A percentile compares a stretch with the other conserved stretches of the same genome.
phyloP scores from a whole-genome alignment of 1,139 yeast species.

The Scheffersomyces titani region DNA sequence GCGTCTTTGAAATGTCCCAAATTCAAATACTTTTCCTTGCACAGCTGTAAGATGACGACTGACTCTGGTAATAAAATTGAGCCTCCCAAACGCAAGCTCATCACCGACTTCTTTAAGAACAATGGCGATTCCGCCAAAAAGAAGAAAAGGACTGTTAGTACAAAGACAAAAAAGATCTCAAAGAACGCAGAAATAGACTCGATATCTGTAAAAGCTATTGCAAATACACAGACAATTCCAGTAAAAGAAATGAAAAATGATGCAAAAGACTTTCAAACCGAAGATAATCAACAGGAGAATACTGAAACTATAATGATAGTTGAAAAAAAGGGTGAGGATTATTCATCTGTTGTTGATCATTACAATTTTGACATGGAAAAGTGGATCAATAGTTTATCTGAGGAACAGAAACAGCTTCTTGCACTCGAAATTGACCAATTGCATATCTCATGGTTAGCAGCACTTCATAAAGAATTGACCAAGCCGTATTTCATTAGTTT shows the following conservation, averaged over 20 bases:
- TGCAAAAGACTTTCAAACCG: neutral
- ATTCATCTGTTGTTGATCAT: slow-evolving; percentile 11
- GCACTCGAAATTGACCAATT: slow-evolving; percentile 68
- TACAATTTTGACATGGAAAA: slow-evolving; percentile 46
- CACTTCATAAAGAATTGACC: slow-evolving; percentile 68
- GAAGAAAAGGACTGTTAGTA: neutral
- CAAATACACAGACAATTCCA: neutral
- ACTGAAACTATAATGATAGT: neutral
- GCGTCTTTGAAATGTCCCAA: neutral
- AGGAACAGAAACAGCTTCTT: slow-evolving; percentile 56
- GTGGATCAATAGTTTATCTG: slow-evolving; percentile 57
- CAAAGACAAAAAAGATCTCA: neutral
- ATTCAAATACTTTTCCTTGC: neutral
- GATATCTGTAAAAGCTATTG: neutral
- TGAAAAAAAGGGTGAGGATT: neutral
- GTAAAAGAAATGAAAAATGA: neutral
- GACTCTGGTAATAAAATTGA: neutral
- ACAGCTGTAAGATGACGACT: neutral
- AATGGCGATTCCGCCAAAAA: neutral
- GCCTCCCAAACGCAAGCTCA: slow-evolving; percentile 6
- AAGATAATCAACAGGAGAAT: neutral
- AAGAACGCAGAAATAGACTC: neutral
- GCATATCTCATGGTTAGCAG: slow-evolving; percentile 77
- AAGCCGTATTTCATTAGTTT: slow-evolving; percentile 83
- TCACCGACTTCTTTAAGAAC: slow-evolving; percentile 15